Conservation (phyloP, 2,329 filamentous ascomycete genomes). For the Kalaharituber pfeilii region DNA sequence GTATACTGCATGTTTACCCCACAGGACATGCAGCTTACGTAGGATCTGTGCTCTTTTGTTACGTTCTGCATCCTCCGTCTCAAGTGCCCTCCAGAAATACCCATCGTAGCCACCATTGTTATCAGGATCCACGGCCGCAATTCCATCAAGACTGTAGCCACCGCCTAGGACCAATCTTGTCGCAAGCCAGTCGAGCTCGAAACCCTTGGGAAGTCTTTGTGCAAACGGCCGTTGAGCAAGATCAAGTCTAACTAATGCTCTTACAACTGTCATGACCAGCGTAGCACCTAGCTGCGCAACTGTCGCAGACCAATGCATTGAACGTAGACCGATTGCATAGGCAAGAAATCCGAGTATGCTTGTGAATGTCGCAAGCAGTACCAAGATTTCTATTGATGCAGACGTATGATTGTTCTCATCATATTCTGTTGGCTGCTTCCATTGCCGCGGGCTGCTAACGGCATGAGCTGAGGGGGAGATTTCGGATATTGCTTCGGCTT, state of each 20-base stretch:
- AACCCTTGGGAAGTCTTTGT: too few species aligned
- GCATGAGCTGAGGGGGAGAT: not conserved
- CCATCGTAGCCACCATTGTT: too few species aligned
- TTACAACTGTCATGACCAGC: constrained; percentile 20
- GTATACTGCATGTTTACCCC: too few species aligned
- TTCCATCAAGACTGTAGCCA: too few species aligned
- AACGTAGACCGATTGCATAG: constrained; percentile 16
- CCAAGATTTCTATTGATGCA: not conserved
- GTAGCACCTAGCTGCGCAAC: constrained; percentile 17
- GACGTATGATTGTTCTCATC: not conserved
- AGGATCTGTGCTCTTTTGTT: too few species aligned
- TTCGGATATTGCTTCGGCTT: too few species aligned
- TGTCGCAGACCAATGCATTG: constrained; percentile 10
- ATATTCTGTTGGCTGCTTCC: not conserved
- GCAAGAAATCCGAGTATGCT: constrained; percentile 15
- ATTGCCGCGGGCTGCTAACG: not conserved
- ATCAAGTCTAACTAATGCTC: constrained; percentile 21
- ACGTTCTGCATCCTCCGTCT: too few species aligned
- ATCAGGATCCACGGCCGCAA: too few species aligned
- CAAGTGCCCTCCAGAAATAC: too few species aligned
- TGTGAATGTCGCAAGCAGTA: constrained; percentile 5
- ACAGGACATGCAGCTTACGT: too few species aligned
- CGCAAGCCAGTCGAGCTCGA: too few species aligned
- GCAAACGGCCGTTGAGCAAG: constrained; percentile 16
- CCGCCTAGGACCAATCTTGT: too few species aligned